Conservation (phyloP, 208 protist species). For the Leptomonas pyrrhocoris region DNA sequence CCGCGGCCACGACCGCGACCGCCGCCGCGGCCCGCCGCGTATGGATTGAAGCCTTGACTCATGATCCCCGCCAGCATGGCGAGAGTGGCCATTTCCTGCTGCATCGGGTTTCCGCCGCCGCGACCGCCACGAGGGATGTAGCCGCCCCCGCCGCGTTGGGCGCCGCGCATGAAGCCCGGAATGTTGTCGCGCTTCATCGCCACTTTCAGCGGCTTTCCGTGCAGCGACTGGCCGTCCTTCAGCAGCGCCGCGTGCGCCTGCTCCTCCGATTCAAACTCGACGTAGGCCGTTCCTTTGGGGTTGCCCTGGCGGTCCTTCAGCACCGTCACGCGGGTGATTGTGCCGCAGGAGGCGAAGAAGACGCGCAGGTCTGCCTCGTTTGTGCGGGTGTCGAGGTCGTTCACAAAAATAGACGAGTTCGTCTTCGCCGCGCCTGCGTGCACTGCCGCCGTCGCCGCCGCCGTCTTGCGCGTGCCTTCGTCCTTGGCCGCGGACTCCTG, state of each 20-base stretch:
- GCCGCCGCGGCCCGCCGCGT: slow-evolving; percentile 38
- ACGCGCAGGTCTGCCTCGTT: slow-evolving; percentile 91
- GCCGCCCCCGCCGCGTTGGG: slow-evolving; percentile 26
- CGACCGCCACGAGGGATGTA: slow-evolving; percentile 32
- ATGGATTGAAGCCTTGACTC: slow-evolving; percentile 75
- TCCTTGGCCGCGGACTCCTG: slow-evolving; percentile 83
- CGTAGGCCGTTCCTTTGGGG: slow-evolving; percentile 93
- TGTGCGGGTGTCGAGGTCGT: slow-evolving; percentile 86
- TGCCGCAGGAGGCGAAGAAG: slow-evolving; percentile 90
- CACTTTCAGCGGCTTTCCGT: slow-evolving; percentile 85
- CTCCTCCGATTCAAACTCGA: slow-evolving; percentile 91
- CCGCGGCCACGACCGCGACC: slow-evolving; percentile 45
- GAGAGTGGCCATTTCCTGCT: slow-evolving; percentile 75
- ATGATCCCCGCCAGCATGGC: slow-evolving; percentile 89
- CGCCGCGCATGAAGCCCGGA: slow-evolving; percentile 78
- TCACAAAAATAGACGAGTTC: slow-evolving; percentile 93
- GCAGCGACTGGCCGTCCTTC: slow-evolving; percentile 87
- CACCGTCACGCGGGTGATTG: slow-evolving; percentile 91
- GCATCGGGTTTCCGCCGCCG: slow-evolving; percentile 36
- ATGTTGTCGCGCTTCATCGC: slow-evolving; percentile 88
- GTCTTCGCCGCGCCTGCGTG: slow-evolving; percentile 31
- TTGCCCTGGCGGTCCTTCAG: slow-evolving; percentile 90
- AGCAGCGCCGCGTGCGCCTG: slow-evolving; percentile 81
- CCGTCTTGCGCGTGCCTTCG: slow-evolving; percentile 82
- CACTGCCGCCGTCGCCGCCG: slow-evolving; percentile 13